Percentiles rank a stretch among this genome's conserved stretches.
These are phyloP conservation scores for Agapanthus africanus DNA, from an alignment of 106 monocot species.

Conservation along the genomic window DNA sequence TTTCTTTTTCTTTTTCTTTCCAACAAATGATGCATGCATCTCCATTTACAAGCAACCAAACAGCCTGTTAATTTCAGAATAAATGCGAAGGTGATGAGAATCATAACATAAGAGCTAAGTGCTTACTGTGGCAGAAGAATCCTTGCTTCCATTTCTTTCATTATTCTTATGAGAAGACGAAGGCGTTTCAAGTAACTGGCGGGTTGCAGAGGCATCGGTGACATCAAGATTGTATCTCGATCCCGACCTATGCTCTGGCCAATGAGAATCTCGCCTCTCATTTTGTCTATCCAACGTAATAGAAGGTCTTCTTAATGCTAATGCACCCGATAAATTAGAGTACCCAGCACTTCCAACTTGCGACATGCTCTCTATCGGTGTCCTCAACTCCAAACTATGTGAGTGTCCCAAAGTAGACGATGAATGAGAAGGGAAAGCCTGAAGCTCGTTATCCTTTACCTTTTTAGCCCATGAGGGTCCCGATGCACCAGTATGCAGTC, in stretches of 20 bases:
- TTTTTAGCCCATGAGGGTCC: conserved; percentile 24
- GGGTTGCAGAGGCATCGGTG: conserved; percentile 11
- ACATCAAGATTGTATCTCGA: conserved; percentile 21
- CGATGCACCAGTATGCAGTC: conserved; percentile 15
- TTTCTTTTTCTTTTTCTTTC: too few relatives aligned
- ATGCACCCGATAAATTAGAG: conserved; percentile 13
- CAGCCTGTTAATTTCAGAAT: background rate
- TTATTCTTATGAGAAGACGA: conserved; percentile 35
- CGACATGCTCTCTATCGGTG: conserved; percentile 19
- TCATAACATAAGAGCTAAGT: background rate
- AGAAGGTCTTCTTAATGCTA: conserved; percentile 4
- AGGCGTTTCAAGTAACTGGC: conserved; percentile 25
- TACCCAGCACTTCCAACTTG: conserved; percentile 11
- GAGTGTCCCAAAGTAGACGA: conserved; percentile 19
- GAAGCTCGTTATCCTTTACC: conserved; percentile 8
- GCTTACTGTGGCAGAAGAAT: conserved; percentile 19
- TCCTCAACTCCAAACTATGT: conserved; percentile 18
- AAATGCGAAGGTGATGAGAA: background rate
- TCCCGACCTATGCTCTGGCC: conserved; percentile 5
- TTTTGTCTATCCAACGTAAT: conserved; percentile 6
- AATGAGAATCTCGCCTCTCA: conserved; percentile 5
- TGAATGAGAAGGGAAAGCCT: conserved; percentile 17
- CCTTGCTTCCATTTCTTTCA: conserved; percentile 7
- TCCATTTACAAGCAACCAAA: background rate
- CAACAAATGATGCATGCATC: too few relatives aligned